These are phyloP conservation scores for Zygnema circumcarinatum DNA, from an alignment of 139 green algal species.

Conservation along the genomic window DNA sequence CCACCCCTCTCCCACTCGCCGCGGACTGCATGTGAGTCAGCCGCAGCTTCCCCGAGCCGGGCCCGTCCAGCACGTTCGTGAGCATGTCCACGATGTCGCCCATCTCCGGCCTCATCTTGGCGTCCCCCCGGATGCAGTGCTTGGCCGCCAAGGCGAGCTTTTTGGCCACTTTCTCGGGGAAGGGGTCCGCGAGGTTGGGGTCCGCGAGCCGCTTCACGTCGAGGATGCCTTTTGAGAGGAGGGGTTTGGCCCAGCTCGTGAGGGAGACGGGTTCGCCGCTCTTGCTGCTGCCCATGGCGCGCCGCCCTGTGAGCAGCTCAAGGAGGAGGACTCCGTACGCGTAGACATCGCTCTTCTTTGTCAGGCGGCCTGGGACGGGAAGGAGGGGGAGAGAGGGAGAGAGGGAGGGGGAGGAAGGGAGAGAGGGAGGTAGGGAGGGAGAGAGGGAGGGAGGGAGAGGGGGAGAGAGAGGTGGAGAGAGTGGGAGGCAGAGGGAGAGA, in stretches of 20 bases:
- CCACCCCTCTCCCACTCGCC: too few species aligned
- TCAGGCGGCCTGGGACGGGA: constrained; percentile 24
- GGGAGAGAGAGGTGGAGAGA: background rate
- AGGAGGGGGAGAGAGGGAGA: background rate
- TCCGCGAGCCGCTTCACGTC: constrained; percentile 16
- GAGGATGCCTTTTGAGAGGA: constrained; percentile 4
- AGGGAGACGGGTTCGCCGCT: constrained; percentile 6
- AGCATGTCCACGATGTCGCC: constrained; percentile 43
- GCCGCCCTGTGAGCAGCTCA: constrained; percentile 41
- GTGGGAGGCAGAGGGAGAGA: too few species aligned
- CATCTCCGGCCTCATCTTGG: constrained; percentile 34
- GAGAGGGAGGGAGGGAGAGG: background rate
- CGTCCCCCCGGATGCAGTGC: constrained; percentile 36
- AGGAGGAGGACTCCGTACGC: constrained; percentile 34
- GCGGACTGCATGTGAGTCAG: too few species aligned
- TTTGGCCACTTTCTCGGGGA: constrained; percentile 19
- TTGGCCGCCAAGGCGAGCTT: constrained; percentile 31
- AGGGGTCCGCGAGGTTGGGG: constrained; percentile 38
- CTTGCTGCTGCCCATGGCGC: constrained; percentile 33
- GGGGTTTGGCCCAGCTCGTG: constrained; percentile 21
- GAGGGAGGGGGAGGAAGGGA: background rate
- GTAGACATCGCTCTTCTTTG: constrained; percentile 49
- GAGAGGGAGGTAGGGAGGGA: background rate
- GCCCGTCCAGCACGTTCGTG: background rate
- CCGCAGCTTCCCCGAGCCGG: background rate